Percentiles rank a stretch among this genome's conserved stretches.
These are phyloP conservation scores for Claviceps pazoutovae DNA, from an alignment of 2,329 filamentous ascomycete genomes.

Conservation along the genomic window DNA sequence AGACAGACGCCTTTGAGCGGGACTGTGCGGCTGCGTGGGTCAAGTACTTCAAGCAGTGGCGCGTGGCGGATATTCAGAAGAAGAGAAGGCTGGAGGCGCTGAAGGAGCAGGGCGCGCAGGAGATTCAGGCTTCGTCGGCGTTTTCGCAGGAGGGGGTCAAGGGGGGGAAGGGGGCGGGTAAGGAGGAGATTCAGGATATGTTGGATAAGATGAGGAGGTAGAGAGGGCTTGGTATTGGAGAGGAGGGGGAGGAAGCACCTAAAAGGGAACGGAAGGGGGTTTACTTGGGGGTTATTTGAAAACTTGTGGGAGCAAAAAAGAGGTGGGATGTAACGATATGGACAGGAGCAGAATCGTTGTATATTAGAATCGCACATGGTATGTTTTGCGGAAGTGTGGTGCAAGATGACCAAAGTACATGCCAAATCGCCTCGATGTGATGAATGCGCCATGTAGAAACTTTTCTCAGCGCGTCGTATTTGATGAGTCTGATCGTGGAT, in stretches of 20 bases:
- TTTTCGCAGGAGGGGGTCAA: conserved; percentile 23
- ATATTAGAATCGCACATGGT: background rate
- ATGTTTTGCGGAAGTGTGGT: background rate
- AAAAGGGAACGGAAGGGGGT: background rate
- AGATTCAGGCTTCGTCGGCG: conserved; percentile 32
- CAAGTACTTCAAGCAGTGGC: conserved; percentile 94
- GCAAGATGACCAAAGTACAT: background rate
- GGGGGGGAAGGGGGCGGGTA: conserved; percentile 17
- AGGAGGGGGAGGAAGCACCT: background rate
- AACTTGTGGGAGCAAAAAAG: background rate
- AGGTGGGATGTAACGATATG: background rate
- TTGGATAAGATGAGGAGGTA: conserved; percentile 22
- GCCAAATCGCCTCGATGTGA: background rate
- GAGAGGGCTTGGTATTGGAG: background rate
- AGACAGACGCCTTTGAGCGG: conserved; percentile 52
- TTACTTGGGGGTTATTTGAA: background rate
- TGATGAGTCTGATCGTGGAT: no score
- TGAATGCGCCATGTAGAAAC: no score
- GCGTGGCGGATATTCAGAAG: conserved; percentile 84
- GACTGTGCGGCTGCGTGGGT: conserved; percentile 91
- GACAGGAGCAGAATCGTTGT: background rate
- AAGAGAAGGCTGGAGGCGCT: conserved; percentile 64
- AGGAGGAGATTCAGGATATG: conserved; percentile 26
- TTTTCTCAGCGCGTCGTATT: no score
- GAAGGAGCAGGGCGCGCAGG: conserved; percentile 55